phyloP scores from a whole-genome alignment of 1,284 basidiomycete genomes.

The Cryptococcus wingfieldii region DNA sequence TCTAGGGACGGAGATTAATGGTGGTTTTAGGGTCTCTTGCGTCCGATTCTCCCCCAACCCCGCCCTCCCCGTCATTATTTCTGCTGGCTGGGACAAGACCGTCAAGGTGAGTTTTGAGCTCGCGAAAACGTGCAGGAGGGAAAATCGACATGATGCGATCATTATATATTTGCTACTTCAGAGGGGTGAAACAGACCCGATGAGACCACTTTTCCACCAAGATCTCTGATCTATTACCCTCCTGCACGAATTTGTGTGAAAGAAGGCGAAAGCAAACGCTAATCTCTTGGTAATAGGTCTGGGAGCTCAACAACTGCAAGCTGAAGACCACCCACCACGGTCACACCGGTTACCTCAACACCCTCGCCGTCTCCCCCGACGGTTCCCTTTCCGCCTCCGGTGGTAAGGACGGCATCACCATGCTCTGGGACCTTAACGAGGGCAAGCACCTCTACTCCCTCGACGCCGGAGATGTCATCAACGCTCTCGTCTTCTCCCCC shows the following conservation, averaged over 20 bases:
- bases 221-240: constrained; percentile 58
- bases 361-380: constrained; percentile 96
- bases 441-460: constrained; percentile 99
- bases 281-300: constrained; percentile 64
- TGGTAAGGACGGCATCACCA: constrained; percentile 99
- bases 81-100: constrained; percentile 99
- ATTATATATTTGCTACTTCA: constrained; percentile 78
- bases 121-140: neutral
- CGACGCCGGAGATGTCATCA: constrained; percentile 97
- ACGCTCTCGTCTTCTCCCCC: constrained; percentile 98
- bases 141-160: constrained; percentile 53
- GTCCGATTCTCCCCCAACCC: constrained; percentile 99
- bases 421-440: constrained; percentile 99
- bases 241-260: neutral
- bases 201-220: constrained; percentile 73
- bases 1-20: neutral
- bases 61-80: constrained; percentile 96
- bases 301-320: constrained; percentile 99
- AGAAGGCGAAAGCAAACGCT: neutral
- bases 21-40: constrained; percentile 78
- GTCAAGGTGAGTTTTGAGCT: constrained; percentile 75
- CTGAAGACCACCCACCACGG: constrained; percentile 99
- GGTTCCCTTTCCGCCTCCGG: constrained; percentile 98
- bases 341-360: constrained; percentile 99
- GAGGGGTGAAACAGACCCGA: constrained; percentile 59